Evolutionary conservation across 148 eudicot species (phyloP).

Genomic region (Dianthus caryophyllus): DNA sequence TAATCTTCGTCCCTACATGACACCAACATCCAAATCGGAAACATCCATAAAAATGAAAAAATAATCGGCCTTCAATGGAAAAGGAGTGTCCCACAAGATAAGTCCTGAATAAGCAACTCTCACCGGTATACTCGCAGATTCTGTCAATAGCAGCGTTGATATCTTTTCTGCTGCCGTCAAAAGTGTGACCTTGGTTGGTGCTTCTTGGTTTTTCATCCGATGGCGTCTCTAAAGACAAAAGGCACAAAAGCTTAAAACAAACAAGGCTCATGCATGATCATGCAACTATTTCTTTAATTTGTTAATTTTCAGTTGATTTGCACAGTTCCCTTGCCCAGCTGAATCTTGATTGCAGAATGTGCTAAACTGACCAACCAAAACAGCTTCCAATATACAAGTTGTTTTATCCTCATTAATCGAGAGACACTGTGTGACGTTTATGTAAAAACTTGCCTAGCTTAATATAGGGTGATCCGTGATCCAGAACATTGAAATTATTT

Average conservation of each 20-base stretch:
- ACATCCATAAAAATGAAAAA: constrained; percentile 1
- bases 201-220: constrained; percentile 48
- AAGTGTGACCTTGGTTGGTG: constrained; percentile 51
- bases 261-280: constrained; percentile 4
- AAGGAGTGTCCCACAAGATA: neutral
- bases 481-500: neutral
- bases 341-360: neutral
- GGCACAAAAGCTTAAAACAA: neutral
- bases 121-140: constrained; percentile 88
- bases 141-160: constrained; percentile 93
- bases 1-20: constrained; percentile 76
- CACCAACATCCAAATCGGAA: constrained; percentile 1
- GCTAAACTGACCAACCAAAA: neutral
- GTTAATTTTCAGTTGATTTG: neutral
- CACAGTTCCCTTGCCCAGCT: neutral
- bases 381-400: neutral
- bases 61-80: neutral
- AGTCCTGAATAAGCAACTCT: constrained; percentile 18
- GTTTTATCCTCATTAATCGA: neutral
- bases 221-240: constrained; percentile 39
- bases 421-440: neutral
- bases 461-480: neutral
- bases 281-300: neutral
- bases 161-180: constrained; percentile 95
- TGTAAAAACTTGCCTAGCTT: neutral